Conservation (phyloP, 176 grass and related monocot species). For the Saccharum officinarum region DNA sequence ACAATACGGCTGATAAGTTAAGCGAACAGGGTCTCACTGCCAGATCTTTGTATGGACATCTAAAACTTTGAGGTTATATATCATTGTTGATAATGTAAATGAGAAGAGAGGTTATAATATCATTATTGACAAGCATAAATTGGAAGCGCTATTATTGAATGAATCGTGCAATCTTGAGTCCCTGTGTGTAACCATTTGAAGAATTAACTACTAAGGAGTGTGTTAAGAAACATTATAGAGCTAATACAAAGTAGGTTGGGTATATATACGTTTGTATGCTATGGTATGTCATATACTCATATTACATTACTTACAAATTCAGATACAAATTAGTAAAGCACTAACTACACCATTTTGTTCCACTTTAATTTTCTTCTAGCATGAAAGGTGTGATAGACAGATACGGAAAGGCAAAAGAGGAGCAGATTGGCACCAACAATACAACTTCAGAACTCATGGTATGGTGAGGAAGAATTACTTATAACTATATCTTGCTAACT, state of each 20-base stretch:
- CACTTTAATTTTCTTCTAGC: slow-evolving; percentile 30
- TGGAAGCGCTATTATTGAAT: background rate
- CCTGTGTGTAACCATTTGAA: background rate
- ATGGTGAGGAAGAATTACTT: background rate
- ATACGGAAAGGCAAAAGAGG: slow-evolving; percentile 61
- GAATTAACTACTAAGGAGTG: background rate
- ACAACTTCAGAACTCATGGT: no score
- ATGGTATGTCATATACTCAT: background rate
- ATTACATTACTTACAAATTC: background rate
- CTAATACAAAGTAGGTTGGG: background rate
- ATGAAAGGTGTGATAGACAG: slow-evolving; percentile 71
- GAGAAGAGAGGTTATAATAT: background rate
- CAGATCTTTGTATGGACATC: background rate
- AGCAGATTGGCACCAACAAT: slow-evolving; percentile 5
- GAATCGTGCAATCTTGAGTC: background rate
- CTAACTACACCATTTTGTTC: background rate
- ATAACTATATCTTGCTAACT: background rate
- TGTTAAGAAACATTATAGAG: background rate
- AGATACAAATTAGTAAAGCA: background rate
- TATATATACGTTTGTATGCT: background rate
- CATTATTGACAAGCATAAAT: background rate
- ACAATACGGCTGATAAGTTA: no score
- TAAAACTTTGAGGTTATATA: background rate
- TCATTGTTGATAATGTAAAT: background rate
- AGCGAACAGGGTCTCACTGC: background rate